These are phyloP conservation scores for Cystobasidiaceae sp. DNA, from an alignment of 1,284 basidiomycete genomes.

Conservation along the genomic window DNA sequence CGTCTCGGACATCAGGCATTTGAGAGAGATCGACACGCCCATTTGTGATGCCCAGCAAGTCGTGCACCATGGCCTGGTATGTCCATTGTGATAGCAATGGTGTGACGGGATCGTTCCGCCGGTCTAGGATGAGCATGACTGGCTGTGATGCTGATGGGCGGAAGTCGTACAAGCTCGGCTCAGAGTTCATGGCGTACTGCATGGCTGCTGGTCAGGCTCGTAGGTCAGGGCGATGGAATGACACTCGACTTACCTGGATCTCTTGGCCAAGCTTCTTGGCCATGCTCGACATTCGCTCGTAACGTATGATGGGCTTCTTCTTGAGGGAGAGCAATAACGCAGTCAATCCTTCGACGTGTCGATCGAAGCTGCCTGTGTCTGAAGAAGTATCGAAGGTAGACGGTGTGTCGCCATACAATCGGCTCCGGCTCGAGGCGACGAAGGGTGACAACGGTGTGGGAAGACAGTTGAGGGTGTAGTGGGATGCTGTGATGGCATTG, in stretches of 20 bases:
- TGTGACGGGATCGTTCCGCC: constrained; percentile 95
- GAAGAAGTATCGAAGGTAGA: constrained; percentile 37
- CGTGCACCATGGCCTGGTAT: constrained; percentile 99
- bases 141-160: constrained; percentile 53
- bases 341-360: constrained; percentile 73
- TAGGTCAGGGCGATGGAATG: background rate
- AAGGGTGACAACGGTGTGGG: constrained; percentile 52
- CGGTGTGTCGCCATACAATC: constrained; percentile 41
- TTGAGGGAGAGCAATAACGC: constrained; percentile 88
- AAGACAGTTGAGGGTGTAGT: constrained; percentile 70
- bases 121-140: constrained; percentile 61
- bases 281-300: constrained; percentile 87
- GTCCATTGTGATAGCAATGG: constrained; percentile 98
- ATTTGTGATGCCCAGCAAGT: constrained; percentile 87
- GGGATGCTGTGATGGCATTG: constrained; percentile 72
- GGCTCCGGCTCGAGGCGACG: constrained; percentile 14
- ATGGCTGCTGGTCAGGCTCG: background rate
- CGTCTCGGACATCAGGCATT: constrained; percentile 80
- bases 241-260: constrained; percentile 60
- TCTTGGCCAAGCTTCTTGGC: constrained; percentile 84
- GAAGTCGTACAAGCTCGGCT: constrained; percentile 53
- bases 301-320: constrained; percentile 83
- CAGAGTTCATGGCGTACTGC: constrained; percentile 44
- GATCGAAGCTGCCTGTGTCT: constrained; percentile 69
- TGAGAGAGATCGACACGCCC: constrained; percentile 79